Evolutionary conservation across 2,329 filamentous ascomycete genomes (phyloP).

Genomic region (Lecanosticta acicola): DNA sequence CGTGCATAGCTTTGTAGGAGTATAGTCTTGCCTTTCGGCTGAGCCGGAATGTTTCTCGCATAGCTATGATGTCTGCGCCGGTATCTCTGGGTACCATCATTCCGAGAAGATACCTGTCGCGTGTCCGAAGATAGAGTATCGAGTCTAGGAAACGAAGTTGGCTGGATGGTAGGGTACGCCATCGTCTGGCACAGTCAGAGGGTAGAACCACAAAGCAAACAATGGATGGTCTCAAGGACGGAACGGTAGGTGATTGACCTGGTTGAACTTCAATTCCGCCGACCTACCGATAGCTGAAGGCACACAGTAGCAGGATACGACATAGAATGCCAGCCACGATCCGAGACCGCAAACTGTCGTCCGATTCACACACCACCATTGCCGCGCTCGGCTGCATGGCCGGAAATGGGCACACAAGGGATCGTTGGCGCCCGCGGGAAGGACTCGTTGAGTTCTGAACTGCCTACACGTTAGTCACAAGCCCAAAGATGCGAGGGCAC

Average conservation of each 20-base stretch:
- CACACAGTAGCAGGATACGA: too few species aligned
- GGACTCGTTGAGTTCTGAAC: too few species aligned
- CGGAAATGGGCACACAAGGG: not conserved
- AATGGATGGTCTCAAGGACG: too few species aligned
- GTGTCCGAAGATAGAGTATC: constrained; percentile 7
- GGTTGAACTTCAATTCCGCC: not conserved
- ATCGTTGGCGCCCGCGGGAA: not conserved
- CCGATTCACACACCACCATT: not conserved
- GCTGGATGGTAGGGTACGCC: constrained; percentile 4
- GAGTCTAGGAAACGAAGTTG: constrained; percentile 11
- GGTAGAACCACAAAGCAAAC: not conserved
- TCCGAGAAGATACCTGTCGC: not conserved
- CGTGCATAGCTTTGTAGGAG: constrained; percentile 10
- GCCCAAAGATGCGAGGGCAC: not conserved
- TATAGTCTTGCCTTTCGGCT: constrained; percentile 10
- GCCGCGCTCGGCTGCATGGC: constrained; percentile 1
- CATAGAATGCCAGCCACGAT: not conserved
- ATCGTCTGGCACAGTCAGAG: constrained; percentile 3
- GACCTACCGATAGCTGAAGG: not conserved
- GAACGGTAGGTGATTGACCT: not conserved
- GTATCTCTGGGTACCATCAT: not conserved
- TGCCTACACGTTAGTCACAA: not conserved
- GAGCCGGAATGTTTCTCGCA: constrained; percentile 5
- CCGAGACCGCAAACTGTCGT: not conserved
- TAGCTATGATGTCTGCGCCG: constrained; percentile 7